Evolutionary conservation across 345 rosid species (phyloP).

Genomic region (Aquilaria malaccensis): DNA sequence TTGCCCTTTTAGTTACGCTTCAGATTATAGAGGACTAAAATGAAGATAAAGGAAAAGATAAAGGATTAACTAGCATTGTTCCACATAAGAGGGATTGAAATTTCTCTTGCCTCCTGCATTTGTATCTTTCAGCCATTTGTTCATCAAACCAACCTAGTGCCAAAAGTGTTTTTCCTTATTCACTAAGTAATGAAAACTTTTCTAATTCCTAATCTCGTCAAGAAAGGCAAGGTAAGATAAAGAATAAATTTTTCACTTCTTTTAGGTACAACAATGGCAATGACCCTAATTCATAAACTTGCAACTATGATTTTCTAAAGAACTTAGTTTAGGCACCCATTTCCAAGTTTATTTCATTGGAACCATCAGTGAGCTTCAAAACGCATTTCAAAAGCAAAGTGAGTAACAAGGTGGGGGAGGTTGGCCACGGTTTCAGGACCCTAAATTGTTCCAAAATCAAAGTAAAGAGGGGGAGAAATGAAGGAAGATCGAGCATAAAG

Average conservation of each 20-base stretch:
- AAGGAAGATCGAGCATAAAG: slow-evolving; percentile 13
- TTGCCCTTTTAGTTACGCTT: too few relatives aligned
- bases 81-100: too few relatives aligned
- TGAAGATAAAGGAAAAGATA: too few relatives aligned
- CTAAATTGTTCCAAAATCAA: slow-evolving; percentile 4
- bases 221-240: background rate
- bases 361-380: slow-evolving; percentile 25
- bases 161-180: too few relatives aligned
- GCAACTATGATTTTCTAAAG: slow-evolving; percentile 41
- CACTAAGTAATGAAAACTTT: too few relatives aligned
- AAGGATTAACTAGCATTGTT: too few relatives aligned
- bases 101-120: too few relatives aligned
- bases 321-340: slow-evolving; percentile 35
- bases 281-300: slow-evolving; percentile 44
- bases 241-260: background rate
- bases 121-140: too few relatives aligned
- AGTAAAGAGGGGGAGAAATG: slow-evolving; percentile 4
- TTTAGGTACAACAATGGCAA: slow-evolving; percentile 37
- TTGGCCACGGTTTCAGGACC: slow-evolving; percentile 35
- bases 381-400: slow-evolving; percentile 24
- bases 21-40: too few relatives aligned
- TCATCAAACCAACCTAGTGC: too few relatives aligned
- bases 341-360: slow-evolving; percentile 25
- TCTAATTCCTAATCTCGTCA: too few relatives aligned
- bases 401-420: slow-evolving; percentile 14